Conservation (phyloP, 371 early-diverging fungal genomes). For the Cokeromyces recurvatus region DNA sequence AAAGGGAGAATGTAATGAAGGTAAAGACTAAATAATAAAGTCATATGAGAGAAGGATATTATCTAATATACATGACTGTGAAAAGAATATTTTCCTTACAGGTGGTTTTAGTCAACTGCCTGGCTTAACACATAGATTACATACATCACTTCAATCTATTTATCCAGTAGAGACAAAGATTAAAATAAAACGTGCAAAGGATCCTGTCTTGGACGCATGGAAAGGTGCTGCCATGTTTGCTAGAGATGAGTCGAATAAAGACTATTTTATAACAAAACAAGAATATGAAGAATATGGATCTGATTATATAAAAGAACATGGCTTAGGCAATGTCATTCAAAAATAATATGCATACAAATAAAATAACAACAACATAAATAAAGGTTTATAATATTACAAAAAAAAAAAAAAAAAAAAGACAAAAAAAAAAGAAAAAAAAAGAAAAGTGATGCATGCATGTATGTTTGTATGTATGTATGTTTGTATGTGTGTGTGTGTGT, state of each 20-base stretch:
- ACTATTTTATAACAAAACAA: slow-evolving; percentile 52
- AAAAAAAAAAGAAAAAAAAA: not conserved
- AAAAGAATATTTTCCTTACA: slow-evolving; percentile 71
- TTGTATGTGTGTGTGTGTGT: too few species aligned
- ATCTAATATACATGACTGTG: too few species aligned
- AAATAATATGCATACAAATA: too few species aligned
- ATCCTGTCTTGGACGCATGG: slow-evolving; percentile 84
- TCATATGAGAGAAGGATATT: too few species aligned
- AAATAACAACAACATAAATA: too few species aligned
- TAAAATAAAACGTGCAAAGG: slow-evolving; percentile 56
- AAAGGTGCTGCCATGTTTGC: slow-evolving; percentile 71
- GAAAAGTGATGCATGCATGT: too few species aligned
- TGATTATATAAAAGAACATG: slow-evolving; percentile 81
- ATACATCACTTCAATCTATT: slow-evolving; percentile 53
- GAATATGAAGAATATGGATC: slow-evolving; percentile 83
- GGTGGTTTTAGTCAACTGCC: slow-evolving; percentile 71
- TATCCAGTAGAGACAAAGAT: slow-evolving; percentile 60
- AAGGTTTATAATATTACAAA: not conserved
- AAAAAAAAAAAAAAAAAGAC: too few species aligned
- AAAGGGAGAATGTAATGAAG: slow-evolving; percentile 43
- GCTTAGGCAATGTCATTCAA: slow-evolving; percentile 57
- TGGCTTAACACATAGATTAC: slow-evolving; percentile 61
- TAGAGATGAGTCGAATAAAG: slow-evolving; percentile 24
- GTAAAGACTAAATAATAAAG: too few species aligned
- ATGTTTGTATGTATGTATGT: too few species aligned